These are phyloP conservation scores for Metarhizium anisopliae DNA, from an alignment of 2,329 filamentous ascomycete species.

Conservation along the genomic window DNA sequence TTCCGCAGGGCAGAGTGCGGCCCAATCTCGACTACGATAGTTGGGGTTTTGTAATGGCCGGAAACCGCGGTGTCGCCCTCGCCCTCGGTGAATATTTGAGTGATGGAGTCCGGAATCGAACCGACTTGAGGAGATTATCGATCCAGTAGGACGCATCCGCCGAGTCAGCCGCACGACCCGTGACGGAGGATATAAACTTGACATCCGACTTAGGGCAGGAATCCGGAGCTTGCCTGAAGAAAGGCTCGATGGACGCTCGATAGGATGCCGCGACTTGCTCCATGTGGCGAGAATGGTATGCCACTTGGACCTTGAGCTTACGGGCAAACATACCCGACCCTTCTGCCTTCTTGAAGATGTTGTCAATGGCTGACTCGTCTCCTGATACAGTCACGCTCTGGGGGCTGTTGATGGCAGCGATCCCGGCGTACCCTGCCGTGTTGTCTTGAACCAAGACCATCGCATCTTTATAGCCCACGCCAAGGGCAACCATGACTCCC, in stretches of 20 bases:
- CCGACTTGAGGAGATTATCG: no score
- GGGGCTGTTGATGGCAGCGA: conserved; percentile 21
- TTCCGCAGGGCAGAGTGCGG: conserved; percentile 35
- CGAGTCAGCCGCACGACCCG: background rate
- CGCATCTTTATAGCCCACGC: conserved; percentile 5
- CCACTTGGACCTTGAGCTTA: conserved; percentile 23
- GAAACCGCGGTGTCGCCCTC: background rate
- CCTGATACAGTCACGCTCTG: conserved; percentile 21
- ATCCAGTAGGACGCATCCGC: no score
- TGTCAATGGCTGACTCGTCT: conserved; percentile 16
- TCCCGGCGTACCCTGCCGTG: conserved; percentile 2
- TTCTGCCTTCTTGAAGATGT: conserved; percentile 14
- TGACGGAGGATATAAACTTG: conserved; percentile 5
- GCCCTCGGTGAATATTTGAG: background rate
- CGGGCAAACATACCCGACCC: conserved; percentile 20
- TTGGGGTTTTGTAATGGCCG: background rate
- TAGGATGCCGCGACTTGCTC: conserved; percentile 5
- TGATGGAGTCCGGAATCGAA: conserved; percentile 7
- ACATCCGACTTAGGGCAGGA: background rate
- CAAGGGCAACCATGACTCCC: conserved; percentile 21
- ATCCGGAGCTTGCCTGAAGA: background rate
- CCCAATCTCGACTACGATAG: conserved; percentile 32
- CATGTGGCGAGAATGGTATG: conserved; percentile 17
- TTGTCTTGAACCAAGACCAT: conserved; percentile 4
- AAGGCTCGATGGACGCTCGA: conserved; percentile 3